Base-by-base conservation (phyloP, 805 yeast genomes). In the Tetrapisispora arboricola region DNA sequence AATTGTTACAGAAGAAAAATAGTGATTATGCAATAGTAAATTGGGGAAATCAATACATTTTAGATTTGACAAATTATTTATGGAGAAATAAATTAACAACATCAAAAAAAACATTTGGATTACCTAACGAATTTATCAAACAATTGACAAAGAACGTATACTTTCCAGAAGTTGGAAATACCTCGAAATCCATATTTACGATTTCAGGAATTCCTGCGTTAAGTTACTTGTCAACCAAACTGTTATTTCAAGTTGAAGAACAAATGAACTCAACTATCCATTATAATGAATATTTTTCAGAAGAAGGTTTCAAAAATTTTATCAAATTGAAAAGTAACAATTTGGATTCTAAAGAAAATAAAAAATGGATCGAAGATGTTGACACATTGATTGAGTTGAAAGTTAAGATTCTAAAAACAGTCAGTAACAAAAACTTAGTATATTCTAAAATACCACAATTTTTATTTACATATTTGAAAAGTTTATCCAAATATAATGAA, bases 391-490 rank as follows among this genome's bases (percentile, higher is more conserved):
- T 70, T n/a, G 71, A 67, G 11, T 43, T 78, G 21, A 68, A 72
- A 44, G 47, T 74, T 3, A 57, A 62, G 20, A 55, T 78, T 0
- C 51, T 80, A 45, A 63, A 64, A 28, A 50, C 61, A 16, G 50
- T 79, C 6, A 16, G 18, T 10, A 17, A 24, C 1, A 26, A 31
- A n/a, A 42, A 34, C 11, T 24, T 45, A 16, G 78, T 80, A 2
- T 78, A 71, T 42, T 47, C 43, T 8, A 79, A 82, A 0, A 45
- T 78, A 3, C 61, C 71, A 4, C 67, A 66, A 25, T 64, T 80
- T 32, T 50, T 80, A 15, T 75, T 71, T 49, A 66, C 71, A 16
- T 76, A 80, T 27, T 47, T 80, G 46, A 73, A 71, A 49, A 71
- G 78, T 44, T 57, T 78, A 10, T 51, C 67, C 6, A 32, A 54